Evolutionary conservation across 2,329 filamentous ascomycete genomes (phyloP).

Genomic region (Kalaharituber pfeilii): DNA sequence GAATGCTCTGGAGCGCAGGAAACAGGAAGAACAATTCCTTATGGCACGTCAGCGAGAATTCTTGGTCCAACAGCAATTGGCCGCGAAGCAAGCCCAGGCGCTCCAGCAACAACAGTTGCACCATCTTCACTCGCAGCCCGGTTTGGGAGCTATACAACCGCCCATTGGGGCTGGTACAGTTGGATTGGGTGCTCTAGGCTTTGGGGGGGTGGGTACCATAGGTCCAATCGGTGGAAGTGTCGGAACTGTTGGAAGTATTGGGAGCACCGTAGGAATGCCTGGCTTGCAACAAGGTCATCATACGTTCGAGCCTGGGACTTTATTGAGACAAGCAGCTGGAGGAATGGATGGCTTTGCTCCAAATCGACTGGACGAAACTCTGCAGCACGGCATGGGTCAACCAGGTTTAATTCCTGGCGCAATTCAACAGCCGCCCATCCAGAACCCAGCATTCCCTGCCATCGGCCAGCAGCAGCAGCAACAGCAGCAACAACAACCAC

Average conservation of each 20-base stretch:
- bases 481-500: slow-evolving; percentile 34
- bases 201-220: slow-evolving; percentile 8
- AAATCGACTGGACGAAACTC: neutral
- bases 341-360: slow-evolving; percentile 9
- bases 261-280: neutral
- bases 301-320: slow-evolving; percentile 17
- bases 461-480: neutral
- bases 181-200: slow-evolving; percentile 5
- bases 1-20: slow-evolving; percentile 86
- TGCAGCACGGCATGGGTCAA: neutral
- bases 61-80: slow-evolving; percentile 66
- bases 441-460: neutral
- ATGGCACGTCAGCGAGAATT: slow-evolving; percentile 94
- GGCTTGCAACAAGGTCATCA: slow-evolving; percentile 10
- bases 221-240: neutral
- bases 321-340: slow-evolving; percentile 18
- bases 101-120: slow-evolving; percentile 89
- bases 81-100: slow-evolving; percentile 47
- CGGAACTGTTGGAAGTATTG: neutral
- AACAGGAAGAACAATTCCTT: slow-evolving; percentile 94
- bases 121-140: slow-evolving; percentile 90
- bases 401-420: neutral
- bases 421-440: neutral
- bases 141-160: slow-evolving; percentile 64
- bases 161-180: slow-evolving; percentile 11